A percentile compares a stretch with the other conserved stretches of the same genome.
phyloP scores from a whole-genome alignment of 192 early-diverging fungal species.

The Cetraspora pellucida region DNA sequence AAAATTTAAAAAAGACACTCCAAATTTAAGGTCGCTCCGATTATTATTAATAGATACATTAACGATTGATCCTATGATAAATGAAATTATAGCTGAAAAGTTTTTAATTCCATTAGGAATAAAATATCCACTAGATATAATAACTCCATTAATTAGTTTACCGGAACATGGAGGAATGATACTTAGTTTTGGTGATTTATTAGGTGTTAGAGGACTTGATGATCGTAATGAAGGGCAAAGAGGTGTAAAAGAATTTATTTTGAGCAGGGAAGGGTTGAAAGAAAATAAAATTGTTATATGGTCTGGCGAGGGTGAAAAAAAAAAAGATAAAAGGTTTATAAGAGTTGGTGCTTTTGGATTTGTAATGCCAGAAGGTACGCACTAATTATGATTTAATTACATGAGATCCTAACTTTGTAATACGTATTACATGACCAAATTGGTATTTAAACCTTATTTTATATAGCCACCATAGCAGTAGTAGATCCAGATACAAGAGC shows the following conservation, averaged over 20 bases:
- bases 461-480: conserved; percentile 66
- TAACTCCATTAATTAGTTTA: conserved; percentile 68
- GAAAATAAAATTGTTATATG: conserved; percentile 62
- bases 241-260: conserved; percentile 47
- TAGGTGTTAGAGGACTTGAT: conserved; percentile 49
- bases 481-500: conserved; percentile 82
- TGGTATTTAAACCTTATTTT: not conserved
- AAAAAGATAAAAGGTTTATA: conserved; percentile 38
- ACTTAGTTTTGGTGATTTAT: conserved; percentile 68
- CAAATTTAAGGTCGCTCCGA: conserved; percentile 61
- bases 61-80: conserved; percentile 60
- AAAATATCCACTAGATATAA: conserved; percentile 49
- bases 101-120: conserved; percentile 51
- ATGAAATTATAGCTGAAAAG: conserved; percentile 51
- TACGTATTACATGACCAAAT: not conserved
- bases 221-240: conserved; percentile 19
- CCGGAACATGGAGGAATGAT: conserved; percentile 79
- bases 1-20: conserved; percentile 54
- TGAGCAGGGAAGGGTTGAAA: conserved; percentile 68
- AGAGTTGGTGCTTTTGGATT: conserved; percentile 62
- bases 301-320: conserved; percentile 41
- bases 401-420: not conserved
- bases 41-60: conserved; percentile 68
- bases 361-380: conserved; percentile 59
- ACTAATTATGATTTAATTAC: not conserved